Conservation (phyloP, 345 rosid species). For the Pugionium dolabratum region DNA sequence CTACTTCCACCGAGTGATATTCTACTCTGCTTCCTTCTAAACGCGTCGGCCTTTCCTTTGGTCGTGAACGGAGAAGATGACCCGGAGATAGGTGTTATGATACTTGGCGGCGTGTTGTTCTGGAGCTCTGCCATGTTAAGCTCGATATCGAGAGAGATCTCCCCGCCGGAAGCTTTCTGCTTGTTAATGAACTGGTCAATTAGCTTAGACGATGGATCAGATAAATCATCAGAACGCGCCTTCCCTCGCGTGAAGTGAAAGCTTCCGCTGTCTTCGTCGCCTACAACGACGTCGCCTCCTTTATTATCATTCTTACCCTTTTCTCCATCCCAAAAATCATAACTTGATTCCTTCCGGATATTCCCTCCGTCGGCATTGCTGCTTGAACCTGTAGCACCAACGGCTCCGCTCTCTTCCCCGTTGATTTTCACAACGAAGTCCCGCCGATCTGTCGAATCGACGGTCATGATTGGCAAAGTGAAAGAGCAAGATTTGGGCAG, state of each 20-base stretch:
- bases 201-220: slow-evolving; percentile 41
- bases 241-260: slow-evolving; percentile 43
- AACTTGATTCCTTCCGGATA: slow-evolving; percentile 48
- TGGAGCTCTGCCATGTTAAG: slow-evolving; percentile 44
- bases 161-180: slow-evolving; percentile 46
- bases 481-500: slow-evolving; percentile 4
- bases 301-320: slow-evolving; percentile 36
- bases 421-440: slow-evolving; percentile 50
- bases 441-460: slow-evolving; percentile 48
- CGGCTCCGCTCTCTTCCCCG: slow-evolving; percentile 29
- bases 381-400: slow-evolving; percentile 48
- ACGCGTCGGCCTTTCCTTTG: slow-evolving; percentile 29
- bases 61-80: slow-evolving; percentile 32
- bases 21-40: slow-evolving; percentile 28
- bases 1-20: slow-evolving; percentile 31
- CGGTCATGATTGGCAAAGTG: slow-evolving; percentile 41
- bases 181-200: slow-evolving; percentile 39
- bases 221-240: not conserved
- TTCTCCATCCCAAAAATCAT: slow-evolving; percentile 39
- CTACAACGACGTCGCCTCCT: not conserved
- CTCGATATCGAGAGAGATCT: slow-evolving; percentile 48
- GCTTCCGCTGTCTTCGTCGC: slow-evolving; percentile 28
- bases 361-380: slow-evolving; percentile 39
- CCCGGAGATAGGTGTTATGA: slow-evolving; percentile 34
- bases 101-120: slow-evolving; percentile 20